Base-by-base conservation (phyloP, 345 rosid species). In the Noccaea bulbosa region DNA sequence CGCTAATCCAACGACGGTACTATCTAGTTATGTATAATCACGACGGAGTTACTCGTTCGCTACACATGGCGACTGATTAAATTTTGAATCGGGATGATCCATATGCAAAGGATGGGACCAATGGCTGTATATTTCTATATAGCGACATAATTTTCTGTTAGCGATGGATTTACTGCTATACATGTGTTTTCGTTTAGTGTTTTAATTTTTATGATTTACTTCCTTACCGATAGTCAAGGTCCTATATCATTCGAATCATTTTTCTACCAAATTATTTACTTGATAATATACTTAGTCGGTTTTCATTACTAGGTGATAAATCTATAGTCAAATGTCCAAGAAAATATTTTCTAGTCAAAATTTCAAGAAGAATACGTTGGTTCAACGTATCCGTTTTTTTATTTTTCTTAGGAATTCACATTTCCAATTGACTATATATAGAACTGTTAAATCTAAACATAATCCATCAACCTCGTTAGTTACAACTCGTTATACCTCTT, bases 371-470 rank as follows among this genome's bases (percentile, higher is more conserved):
- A 43, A 27, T 61, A 27, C 43, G 1, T 14, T 59, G 3, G 66
- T 27, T 60, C 24, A 41, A n/a, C 65, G 35, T 58, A 17, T 17
- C 33, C 46, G 2, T 5, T 38, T 3, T 38, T 41, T 5, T 30
- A 2, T 3, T 52, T 43, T 12, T 1, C 5, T 34, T 55, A 20
- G 2, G 46, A 20, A 56, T 40, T 48, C 8, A 5, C 20, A 7
- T 30, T 32, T 58, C 40, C 57, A 27, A 15, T 38, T 4, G 38
- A 5, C 41, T 60, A 59, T 70, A 60, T 60, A 70, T 39, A 60
- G 17, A 27, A 49, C 7, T 15, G 17, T 16, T 59, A 30, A 9
- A 39, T 40, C 51, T 70, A 59, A 60, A 40, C 60, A 49, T 5
- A 39, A 58, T 39, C 11, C 30, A 60, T 39, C 59, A 48, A 49